A percentile compares a stretch with the other conserved stretches of the same genome.
Conservation (phyloP, 176 grass and related monocot species). For the Oryza meridionalis region DNA sequence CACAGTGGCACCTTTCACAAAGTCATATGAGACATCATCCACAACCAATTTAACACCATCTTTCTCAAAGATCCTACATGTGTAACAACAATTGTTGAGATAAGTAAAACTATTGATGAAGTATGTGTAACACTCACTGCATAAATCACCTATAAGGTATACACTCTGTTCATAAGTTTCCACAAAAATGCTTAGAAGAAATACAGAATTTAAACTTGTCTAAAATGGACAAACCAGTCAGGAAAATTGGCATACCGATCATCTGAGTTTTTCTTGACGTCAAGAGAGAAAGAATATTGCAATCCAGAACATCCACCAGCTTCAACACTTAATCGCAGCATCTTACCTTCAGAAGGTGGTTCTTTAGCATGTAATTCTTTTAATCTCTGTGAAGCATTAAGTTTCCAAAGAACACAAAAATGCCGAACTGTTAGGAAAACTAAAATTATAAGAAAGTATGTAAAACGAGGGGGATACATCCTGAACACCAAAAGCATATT, state of each 20-base stretch:
- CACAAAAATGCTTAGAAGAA: background rate
- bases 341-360: slow-evolving; percentile 63
- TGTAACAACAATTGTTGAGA: slow-evolving; percentile 2
- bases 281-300: slow-evolving; percentile 82
- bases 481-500: background rate
- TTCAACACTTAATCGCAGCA: slow-evolving; percentile 84
- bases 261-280: slow-evolving; percentile 58
- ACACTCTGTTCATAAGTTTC: slow-evolving; percentile 3
- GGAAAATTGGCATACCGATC: slow-evolving; percentile 32
- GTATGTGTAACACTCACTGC: background rate
- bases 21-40: slow-evolving; percentile 86
- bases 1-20: slow-evolving; percentile 85
- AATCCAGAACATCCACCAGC: slow-evolving; percentile 93
- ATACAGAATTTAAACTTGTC: background rate
- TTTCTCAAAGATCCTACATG: slow-evolving; percentile 79
- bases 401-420: slow-evolving; percentile 1
- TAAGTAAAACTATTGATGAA: background rate
- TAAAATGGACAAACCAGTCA: background rate
- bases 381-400: slow-evolving; percentile 61
- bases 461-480: background rate
- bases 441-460: background rate
- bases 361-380: slow-evolving; percentile 73
- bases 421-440: background rate
- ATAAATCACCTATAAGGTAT: background rate
- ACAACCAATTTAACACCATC: slow-evolving; percentile 82